Percentiles rank a stretch among this genome's conserved stretches.
Evolutionary conservation across 169 alveolate species (phyloP).

Genomic region (Blepharisma undulans): DNA sequence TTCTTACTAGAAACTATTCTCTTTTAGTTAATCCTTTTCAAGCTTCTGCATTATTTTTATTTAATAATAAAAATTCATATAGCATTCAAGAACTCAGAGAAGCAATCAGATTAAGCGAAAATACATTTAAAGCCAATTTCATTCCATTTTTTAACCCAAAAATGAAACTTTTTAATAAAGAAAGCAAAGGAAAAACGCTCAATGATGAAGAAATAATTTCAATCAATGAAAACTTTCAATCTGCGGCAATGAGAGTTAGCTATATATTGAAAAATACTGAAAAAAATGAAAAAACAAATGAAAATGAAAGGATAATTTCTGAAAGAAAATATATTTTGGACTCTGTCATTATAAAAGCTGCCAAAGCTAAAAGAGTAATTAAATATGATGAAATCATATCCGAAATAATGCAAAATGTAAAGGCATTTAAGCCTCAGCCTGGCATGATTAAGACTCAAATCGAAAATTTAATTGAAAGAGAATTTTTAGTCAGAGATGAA

Average conservation of each 20-base stretch:
- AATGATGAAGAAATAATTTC: background rate
- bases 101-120: conserved; percentile 36
- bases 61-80: conserved; percentile 37
- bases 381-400: conserved; percentile 46
- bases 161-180: conserved; percentile 47
- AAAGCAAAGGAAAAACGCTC: conserved; percentile 7
- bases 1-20: conserved; percentile 41
- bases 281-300: background rate
- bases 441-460: conserved; percentile 59
- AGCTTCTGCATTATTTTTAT: conserved; percentile 51
- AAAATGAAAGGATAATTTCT: background rate
- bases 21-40: conserved; percentile 41
- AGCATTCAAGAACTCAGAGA: conserved; percentile 53
- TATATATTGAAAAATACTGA: background rate
- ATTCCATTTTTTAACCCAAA: conserved; percentile 53
- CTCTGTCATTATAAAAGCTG: conserved; percentile 58
- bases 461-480: conserved; percentile 65
- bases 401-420: conserved; percentile 57
- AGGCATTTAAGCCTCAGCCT: conserved; percentile 61
- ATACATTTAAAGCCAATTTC: conserved; percentile 36
- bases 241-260: background rate
- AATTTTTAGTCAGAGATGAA: conserved; percentile 60
- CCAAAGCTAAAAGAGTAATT: conserved; percentile 58
- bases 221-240: background rate
- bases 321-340: conserved; percentile 56